These are phyloP conservation scores for Plasmodium inui DNA, from an alignment of 169 alveolate genomes.

Conservation along the genomic window DNA sequence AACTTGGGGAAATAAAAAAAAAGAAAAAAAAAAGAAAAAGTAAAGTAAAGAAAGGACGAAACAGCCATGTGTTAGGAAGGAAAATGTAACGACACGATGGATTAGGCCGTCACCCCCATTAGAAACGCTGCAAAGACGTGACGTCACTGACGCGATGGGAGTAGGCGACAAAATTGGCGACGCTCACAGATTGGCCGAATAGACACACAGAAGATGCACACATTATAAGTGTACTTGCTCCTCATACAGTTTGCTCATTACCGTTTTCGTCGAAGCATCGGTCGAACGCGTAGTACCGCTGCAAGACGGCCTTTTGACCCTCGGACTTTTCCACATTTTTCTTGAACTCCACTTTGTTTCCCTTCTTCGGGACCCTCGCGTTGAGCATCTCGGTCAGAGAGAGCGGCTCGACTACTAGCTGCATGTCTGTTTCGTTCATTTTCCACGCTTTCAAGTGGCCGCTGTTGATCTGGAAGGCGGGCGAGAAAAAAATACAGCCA, in stretches of 20 bases:
- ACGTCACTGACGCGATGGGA: neutral
- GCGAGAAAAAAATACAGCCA: neutral
- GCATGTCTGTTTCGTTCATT: slow-evolving; percentile 78
- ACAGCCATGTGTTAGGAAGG: neutral
- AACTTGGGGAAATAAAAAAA: slow-evolving; percentile 35
- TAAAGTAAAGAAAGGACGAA: neutral
- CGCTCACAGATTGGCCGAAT: neutral
- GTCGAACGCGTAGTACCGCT: slow-evolving; percentile 82
- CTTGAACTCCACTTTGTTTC: slow-evolving; percentile 68
- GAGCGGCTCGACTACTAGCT: slow-evolving; percentile 83
- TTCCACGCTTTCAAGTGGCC: slow-evolving; percentile 86
- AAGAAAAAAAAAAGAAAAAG: neutral
- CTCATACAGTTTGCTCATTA: slow-evolving; percentile 19
- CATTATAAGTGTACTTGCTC: neutral
- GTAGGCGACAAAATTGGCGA: neutral
- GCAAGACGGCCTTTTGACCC: slow-evolving; percentile 83
- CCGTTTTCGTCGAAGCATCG: slow-evolving; percentile 85
- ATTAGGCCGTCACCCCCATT: neutral
- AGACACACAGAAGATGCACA: neutral
- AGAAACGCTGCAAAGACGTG: neutral
- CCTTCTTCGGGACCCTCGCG: slow-evolving; percentile 74
- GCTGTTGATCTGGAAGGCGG: slow-evolving; percentile 75
- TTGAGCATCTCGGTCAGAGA: slow-evolving; percentile 80
- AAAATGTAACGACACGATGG: neutral
- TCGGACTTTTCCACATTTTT: slow-evolving; percentile 81